Percentiles rank a stretch among this genome's conserved stretches.
These are phyloP conservation scores for Sonneratia alba DNA, from an alignment of 345 rosid genomes.

Conservation along the genomic window DNA sequence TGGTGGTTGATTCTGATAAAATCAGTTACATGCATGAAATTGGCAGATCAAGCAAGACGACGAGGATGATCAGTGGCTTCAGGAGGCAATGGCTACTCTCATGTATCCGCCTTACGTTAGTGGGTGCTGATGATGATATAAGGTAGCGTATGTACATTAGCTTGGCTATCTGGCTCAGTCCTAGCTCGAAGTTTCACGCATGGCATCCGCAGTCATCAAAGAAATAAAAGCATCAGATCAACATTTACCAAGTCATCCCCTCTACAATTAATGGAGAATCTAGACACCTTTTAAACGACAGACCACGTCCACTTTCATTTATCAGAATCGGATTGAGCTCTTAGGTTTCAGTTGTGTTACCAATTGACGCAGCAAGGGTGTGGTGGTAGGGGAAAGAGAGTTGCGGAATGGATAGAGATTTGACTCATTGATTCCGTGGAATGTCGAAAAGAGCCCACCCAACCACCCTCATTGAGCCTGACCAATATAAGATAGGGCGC, in stretches of 20 bases:
- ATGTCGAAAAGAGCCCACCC: too few relatives aligned
- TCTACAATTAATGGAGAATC: neutral
- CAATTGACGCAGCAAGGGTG: too few relatives aligned
- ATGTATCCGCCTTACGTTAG: constrained; percentile 45
- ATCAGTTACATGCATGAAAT: neutral
- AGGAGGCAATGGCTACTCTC: constrained; percentile 65
- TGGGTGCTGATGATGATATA: constrained; percentile 16
- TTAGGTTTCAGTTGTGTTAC: too few relatives aligned
- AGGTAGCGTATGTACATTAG: neutral
- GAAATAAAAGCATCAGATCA: neutral
- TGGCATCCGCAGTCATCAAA: neutral
- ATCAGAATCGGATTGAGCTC: neutral
- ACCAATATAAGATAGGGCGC: too few relatives aligned
- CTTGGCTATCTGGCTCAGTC: neutral
- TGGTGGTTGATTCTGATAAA: neutral
- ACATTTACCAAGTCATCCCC: neutral
- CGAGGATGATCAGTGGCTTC: constrained; percentile 70
- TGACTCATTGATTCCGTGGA: too few relatives aligned
- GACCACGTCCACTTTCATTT: neutral
- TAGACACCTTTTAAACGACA: too few relatives aligned
- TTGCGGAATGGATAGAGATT: too few relatives aligned
- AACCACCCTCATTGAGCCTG: too few relatives aligned
- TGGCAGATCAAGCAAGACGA: constrained; percentile 38
- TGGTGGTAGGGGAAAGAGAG: too few relatives aligned
- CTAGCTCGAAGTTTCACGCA: too few relatives aligned